Base-by-base conservation (phyloP, 2,329 filamentous ascomycete species). In the Pseudogymnoascus destructans region DNA sequence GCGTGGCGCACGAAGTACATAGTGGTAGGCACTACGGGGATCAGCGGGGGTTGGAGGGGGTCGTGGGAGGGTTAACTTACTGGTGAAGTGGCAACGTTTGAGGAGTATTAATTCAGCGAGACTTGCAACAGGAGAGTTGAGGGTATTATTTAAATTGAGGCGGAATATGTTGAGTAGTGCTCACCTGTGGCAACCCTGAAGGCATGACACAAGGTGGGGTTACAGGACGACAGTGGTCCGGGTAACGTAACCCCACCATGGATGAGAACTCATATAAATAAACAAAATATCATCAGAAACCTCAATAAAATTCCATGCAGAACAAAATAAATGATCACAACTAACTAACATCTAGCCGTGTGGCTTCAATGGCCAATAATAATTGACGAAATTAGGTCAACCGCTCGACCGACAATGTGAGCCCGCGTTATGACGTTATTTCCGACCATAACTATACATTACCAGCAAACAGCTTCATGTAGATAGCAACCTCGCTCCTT, bases 1-100 rank as follows among this genome's bases (percentile, higher is more conserved):
- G 84, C 86, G 70, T 89, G 86, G 71, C 86, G 85, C 66, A 89
- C 79, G 63, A 86, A 75, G 70, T 87, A 81, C 63, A 87, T 74
- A 42, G 75, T 80, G 42, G 63, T 55, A 61, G 59, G 19, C 56
- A 57, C 36, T 38, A 9, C n/a, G 30, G 32, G 30, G 30, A 1
- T 56, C 10, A 35, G 54, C 17, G 13, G 7, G 25, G 30, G 32
- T 23, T 38, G 21, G 32, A 7, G 23, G 13, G 19, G 30, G 17
- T 9, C 35, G 19, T 9, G 21, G 15, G 30, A 23, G 17, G 52
- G 30, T 30, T 17, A 23, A 13, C 17, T 23, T 36, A 38, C 30
- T 56, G 11, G n/a, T 35, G 54, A 36, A 13, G 2, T n/a, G 21
- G 10, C 3, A 5, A 13, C 9, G 30, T 27, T 35, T 8, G 4